Evolutionary conservation across 2,329 filamentous ascomycete species (phyloP), one percentile per base, ranked within the genome.

Genomic region (Sarocladium strictum): DNA sequence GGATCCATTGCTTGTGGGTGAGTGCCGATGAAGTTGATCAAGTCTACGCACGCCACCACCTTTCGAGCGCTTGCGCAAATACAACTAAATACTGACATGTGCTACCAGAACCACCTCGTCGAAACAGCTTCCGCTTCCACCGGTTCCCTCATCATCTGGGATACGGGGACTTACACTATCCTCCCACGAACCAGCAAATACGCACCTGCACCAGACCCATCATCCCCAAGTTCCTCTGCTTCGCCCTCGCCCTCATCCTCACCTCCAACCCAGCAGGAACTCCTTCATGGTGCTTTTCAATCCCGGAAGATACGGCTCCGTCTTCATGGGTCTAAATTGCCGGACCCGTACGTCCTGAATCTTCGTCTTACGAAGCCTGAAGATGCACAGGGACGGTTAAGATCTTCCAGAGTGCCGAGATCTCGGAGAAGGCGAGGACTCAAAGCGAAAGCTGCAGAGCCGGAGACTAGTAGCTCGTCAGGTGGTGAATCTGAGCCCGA

Each of bases 131-230:
- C 78, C 2, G 27, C 62, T 1, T 65, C 69, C 14, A 83, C 80
- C 3, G 82, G 81, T 2, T 83, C 79, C 9, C 71, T 85, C 56
- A 69, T 85, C 10, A 78, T 85, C 38, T 85, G 82, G 82, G 82
- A 85, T 60, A 83, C 78, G 1, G 82, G 81, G 2, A 78, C 77
- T 29, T 85, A 83, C 60, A 71, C 74, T 41, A 63, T 85, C 11
- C 68, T 85, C 12, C 73, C 77, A 7, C 70, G 63, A n/a, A 62
- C 57, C 32, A 66, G 59, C 52, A 69, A 74, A 51, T 61, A 68
- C 49, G 62, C 63, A 1, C 64, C 69, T 2, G 56, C 56, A 2
- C 58, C 58, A 1, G 64, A 66, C 32, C 69, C 69, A 1, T 63
- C 64, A 10, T 68, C 67, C 26, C 67, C 63, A n/a, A 59, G 55